These are phyloP conservation scores for Stemphylium lycopersici DNA, from an alignment of 2,329 filamentous ascomycete genomes.

Conservation along the genomic window DNA sequence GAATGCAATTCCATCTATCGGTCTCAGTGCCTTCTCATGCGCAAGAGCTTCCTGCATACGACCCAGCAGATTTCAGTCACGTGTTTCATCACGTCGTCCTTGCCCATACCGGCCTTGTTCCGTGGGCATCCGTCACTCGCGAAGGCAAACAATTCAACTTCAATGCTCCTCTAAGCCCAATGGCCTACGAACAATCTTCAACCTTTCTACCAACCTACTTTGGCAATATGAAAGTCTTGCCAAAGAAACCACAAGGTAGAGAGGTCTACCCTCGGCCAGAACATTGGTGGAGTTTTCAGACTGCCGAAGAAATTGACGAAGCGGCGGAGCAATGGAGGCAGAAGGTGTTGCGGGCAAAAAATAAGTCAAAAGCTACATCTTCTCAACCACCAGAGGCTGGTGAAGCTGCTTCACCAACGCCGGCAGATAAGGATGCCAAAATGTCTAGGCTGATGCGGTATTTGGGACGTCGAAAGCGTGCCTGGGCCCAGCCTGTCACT, in stretches of 20 bases:
- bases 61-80: slow-evolving; percentile 29
- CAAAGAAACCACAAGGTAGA: neutral
- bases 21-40: neutral
- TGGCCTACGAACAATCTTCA: neutral
- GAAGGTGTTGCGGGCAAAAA: neutral
- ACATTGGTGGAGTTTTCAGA: slow-evolving; percentile 25
- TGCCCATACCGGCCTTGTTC: slow-evolving; percentile 18
- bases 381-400: neutral
- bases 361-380: neutral
- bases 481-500: slow-evolving; percentile 1
- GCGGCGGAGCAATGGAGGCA: slow-evolving; percentile 4
- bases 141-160: slow-evolving; percentile 18
- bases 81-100: slow-evolving; percentile 16
- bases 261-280: slow-evolving; percentile 9
- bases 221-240: slow-evolving; percentile 23
- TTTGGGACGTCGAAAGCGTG: slow-evolving; percentile 1
- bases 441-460: neutral
- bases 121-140: slow-evolving; percentile 20
- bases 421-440: neutral
- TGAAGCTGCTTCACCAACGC: neutral
- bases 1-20: slow-evolving; percentile 6
- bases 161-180: slow-evolving; percentile 3
- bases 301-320: slow-evolving; percentile 13
- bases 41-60: neutral
- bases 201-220: slow-evolving; percentile 23